phyloP scores from a whole-genome alignment of 495 filamentous ascomycete genomes.

The Penicillium arizonense region DNA sequence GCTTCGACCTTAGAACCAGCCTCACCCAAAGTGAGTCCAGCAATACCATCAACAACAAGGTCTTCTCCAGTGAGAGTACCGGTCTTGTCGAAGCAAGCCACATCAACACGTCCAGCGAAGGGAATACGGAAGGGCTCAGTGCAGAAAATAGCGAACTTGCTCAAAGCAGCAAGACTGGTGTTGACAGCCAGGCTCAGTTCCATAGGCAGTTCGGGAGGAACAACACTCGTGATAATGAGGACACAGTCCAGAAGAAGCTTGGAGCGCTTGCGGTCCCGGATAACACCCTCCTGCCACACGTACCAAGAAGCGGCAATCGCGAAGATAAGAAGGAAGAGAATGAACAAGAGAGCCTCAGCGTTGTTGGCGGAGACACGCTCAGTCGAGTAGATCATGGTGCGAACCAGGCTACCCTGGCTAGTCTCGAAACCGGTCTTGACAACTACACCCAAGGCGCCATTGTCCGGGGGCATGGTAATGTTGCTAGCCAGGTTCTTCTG shows the following conservation, averaged over 20 bases:
- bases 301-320: slow-evolving; percentile 99
- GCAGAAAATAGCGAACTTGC: slow-evolving; percentile 95
- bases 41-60: slow-evolving; percentile 95
- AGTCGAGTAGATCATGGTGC: slow-evolving; percentile 99
- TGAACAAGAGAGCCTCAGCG: slow-evolving; percentile 89
- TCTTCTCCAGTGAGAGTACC: slow-evolving; percentile 97
- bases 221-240: slow-evolving; percentile 94
- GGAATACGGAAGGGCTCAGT: slow-evolving; percentile 99
- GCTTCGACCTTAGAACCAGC: slow-evolving; percentile 65
- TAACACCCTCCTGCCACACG: slow-evolving; percentile 95
- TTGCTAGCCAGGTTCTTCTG: slow-evolving; percentile 64
- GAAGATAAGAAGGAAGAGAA: slow-evolving; percentile 94
- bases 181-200: slow-evolving; percentile 97
- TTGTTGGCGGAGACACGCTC: slow-evolving; percentile 98
- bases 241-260: slow-evolving; percentile 97
- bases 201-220: slow-evolving; percentile 97
- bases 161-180: slow-evolving; percentile 93
- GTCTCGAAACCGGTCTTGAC: slow-evolving; percentile 99
- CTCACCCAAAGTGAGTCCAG: slow-evolving; percentile 74
- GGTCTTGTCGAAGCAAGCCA: slow-evolving; percentile 99
- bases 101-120: slow-evolving; percentile 90
- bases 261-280: slow-evolving; percentile 88
- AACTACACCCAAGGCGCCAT: slow-evolving; percentile 89
- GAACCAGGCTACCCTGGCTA: slow-evolving; percentile 93
- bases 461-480: slow-evolving; percentile 77